Evolutionary conservation across 495 filamentous ascomycete species (phyloP).

Genomic region (Podospora appendiculata): DNA sequence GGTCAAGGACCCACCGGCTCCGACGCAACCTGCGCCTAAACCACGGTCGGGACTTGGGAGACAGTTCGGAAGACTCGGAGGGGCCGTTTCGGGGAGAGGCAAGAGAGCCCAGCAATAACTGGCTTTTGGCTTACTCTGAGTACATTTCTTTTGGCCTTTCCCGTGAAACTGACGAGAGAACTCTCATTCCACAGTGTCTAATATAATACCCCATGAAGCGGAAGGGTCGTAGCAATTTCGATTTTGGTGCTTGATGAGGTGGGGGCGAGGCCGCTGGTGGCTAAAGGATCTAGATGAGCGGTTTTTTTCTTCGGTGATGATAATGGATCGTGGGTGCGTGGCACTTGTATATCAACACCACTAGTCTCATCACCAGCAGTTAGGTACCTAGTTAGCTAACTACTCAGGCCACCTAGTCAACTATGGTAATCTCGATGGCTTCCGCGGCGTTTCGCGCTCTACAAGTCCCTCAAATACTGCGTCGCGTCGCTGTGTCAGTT

Average conservation of each 20-base stretch:
- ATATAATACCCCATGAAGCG: constrained; percentile 5
- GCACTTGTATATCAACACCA: constrained; percentile 5
- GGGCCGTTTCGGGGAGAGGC: constrained; percentile 54
- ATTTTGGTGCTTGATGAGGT: background rate
- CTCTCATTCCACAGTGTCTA: constrained; percentile 8
- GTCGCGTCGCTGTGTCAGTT: constrained; percentile 53
- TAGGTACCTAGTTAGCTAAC: background rate
- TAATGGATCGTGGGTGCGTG: background rate
- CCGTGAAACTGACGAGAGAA: constrained; percentile 12
- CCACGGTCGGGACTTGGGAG: constrained; percentile 57
- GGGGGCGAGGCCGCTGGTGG: too few species aligned
- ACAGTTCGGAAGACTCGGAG: constrained; percentile 59
- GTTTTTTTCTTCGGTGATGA: background rate
- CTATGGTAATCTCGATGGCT: constrained; percentile 12
- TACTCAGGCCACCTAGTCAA: background rate
- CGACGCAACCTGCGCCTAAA: constrained; percentile 36
- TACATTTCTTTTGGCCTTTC: background rate
- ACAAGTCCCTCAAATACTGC: constrained; percentile 57
- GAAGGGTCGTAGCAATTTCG: background rate
- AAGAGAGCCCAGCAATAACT: constrained; percentile 33
- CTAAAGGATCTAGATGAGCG: too few species aligned
- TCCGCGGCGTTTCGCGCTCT: constrained; percentile 43
- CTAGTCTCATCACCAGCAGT: background rate
- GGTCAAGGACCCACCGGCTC: constrained; percentile 33
- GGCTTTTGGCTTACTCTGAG: constrained; percentile 10